Base-by-base conservation (phyloP, 768 basidiomycete species). In the Termitomyces sp. region DNA sequence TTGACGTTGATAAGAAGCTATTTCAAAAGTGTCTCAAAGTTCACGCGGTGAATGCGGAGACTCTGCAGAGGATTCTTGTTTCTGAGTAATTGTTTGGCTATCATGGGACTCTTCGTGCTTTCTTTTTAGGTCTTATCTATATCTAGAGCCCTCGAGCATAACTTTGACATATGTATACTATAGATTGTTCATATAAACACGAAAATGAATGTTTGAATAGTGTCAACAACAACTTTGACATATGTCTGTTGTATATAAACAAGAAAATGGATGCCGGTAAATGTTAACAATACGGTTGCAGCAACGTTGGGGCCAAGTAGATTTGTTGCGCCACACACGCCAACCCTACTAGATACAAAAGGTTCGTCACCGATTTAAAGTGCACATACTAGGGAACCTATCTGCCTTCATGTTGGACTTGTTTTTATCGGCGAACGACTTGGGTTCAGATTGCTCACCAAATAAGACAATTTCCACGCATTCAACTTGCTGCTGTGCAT, bases 11-110 rank as follows among this genome's bases (percentile, higher is more conserved):
- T 70, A 87, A 85, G 73, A 88, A 83, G 70, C 70, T 90, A 48
- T 90, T 88, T 73, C 86, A 89, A 69, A 81, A 77, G 60, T 92
- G 90, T 68, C 73, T 92, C 52, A 80, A 83, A 59, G 72, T 93
- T 48, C 80, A 87, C 18, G 88, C 86, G 35, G 72, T 90, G 59
- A 83, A 87, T 60, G 61, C 74, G 13, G 77, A 80, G 28, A 78
- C 73, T 58, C 72, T 91, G 45, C 77, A 82, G 46, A 77, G 82
- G 44, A 83, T 69, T 35, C 60, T 74, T 14, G 57, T 68, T 65
- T 58, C 65, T 6, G 67, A 69, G 36, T 70, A 53, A 63, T 43
- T 26, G 40, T 54, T 44, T 57, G 42, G 40, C 44, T 54, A 30
- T 40, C 28, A 45, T 53, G 60, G 40, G 45, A 58, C 54, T 58